phyloP scores from a whole-genome alignment of 495 filamentous ascomycete genomes.

The Aspergillus baeticus region DNA sequence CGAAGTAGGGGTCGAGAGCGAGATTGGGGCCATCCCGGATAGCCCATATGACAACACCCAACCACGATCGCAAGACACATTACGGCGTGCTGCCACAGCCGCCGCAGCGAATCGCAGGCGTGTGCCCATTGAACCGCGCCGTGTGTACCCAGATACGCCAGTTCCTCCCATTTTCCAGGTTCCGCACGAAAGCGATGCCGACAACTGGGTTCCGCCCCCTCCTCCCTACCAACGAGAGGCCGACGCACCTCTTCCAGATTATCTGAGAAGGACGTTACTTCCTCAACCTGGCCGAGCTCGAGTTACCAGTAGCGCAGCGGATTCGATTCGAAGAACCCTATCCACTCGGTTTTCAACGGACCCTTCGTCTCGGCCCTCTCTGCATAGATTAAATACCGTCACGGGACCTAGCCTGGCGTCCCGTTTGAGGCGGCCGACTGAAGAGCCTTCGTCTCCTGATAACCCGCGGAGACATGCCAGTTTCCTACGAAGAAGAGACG shows the following conservation, averaged over 20 bases:
- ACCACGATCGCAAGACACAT: conserved; percentile 71
- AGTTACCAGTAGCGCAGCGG: conserved; percentile 5
- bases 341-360: conserved; percentile 24
- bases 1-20: conserved; percentile 14
- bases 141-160: conserved; percentile 14
- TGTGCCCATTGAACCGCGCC: conserved; percentile 43
- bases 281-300: conserved; percentile 23
- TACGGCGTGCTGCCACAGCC: conserved; percentile 77
- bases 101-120: conserved; percentile 67
- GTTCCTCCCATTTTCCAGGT: conserved; percentile 36
- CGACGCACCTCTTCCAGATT: conserved; percentile 57
- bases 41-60: conserved; percentile 74
- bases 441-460: conserved; percentile 18
- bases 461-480: conserved; percentile 12
- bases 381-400: conserved; percentile 35
- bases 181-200: conserved; percentile 86
- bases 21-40: conserved; percentile 27
- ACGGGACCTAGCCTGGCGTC: conserved; percentile 21
- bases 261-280: conserved; percentile 41
- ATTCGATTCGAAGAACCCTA: conserved; percentile 24
- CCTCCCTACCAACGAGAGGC: conserved; percentile 78
- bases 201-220: conserved; percentile 92
- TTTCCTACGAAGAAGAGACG: conserved; percentile 12
- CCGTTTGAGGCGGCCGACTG: conserved; percentile 22
- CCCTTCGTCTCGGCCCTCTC: conserved; percentile 24